Base-by-base conservation (phyloP, 1,284 basidiomycete species). In the Sanghuangporus sanghuang region DNA sequence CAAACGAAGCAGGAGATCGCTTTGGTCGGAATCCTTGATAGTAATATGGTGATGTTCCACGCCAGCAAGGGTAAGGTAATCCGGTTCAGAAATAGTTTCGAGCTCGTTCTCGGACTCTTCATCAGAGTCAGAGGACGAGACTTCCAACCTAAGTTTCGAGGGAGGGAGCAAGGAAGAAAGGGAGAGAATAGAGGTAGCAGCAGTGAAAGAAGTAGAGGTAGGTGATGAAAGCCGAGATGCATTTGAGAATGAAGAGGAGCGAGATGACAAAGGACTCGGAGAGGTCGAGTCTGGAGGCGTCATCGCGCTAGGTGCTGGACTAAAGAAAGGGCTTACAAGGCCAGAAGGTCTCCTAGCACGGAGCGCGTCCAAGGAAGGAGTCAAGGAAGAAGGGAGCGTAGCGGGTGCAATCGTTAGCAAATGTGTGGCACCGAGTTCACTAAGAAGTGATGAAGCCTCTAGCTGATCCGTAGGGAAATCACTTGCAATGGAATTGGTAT, bases 1-100 rank as follows among this genome's bases (percentile, higher is more conserved):
- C 7, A 87, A 73, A 5, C 75, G 73, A 27, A 80, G 67, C 2
- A 85, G 68, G 3, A 84, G 71, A 6, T 71, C 75, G 27, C 76
- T 78, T 18, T 74, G 73, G 9, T 72, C 71, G 32, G 71, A 68
- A 44, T 75, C 73, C 5, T 76, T 68, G 5, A 82, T 67, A 56
- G 79, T 70, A 48, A 83, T 70, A 66, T 81, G 78, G 56, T 68
- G 72, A 48, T 79, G 76, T 48, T 76, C 73, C 48, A 78, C 72
- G 14, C 57, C 56, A 7, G 64, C 61, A 0, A 65, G 39, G 6
- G 42, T 39, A 7, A 62, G 55, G 39, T 49, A 65, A 23, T 21
- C 42, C 7, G 60, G 64, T 8, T 62, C 61, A 14, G 27, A 6
- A 3, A 16, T n/a, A 7, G 21, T n/a, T 46, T 46, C 44, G 21